phyloP scores from a whole-genome alignment of 495 filamentous ascomycete genomes.

The Sphaerosporella brunnea region DNA sequence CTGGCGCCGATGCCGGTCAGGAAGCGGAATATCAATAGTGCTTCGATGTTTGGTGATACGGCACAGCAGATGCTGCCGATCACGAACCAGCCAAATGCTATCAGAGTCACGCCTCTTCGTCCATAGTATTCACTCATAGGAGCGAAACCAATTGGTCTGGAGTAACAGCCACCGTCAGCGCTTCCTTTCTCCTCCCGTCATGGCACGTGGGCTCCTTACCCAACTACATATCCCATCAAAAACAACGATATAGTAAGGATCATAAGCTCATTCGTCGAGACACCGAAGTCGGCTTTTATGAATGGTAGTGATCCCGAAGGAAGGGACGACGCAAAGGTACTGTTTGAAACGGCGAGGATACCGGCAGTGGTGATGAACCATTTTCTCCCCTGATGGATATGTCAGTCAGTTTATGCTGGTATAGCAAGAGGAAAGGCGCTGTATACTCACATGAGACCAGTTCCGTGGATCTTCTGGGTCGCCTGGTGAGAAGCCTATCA shows the following conservation, averaged over 20 bases:
- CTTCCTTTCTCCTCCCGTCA: too few relatives aligned
- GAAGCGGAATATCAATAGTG: conserved; percentile 35
- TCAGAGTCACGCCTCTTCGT: conserved; percentile 4
- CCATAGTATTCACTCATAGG: conserved; percentile 39
- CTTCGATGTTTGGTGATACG: conserved; percentile 34
- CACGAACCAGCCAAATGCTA: conserved; percentile 25
- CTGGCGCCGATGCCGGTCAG: conserved; percentile 35
- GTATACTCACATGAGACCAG: conserved; percentile 30
- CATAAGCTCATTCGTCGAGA: conserved; percentile 30
- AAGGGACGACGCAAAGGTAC: conserved; percentile 36
- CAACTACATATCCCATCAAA: conserved; percentile 35
- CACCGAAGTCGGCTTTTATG: conserved; percentile 31
- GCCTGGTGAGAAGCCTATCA: conserved; percentile 28
- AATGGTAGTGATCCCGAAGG: conserved; percentile 33
- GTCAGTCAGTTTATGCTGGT: conserved; percentile 2
- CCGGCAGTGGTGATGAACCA: conserved; percentile 32
- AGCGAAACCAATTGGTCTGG: conserved; percentile 35
- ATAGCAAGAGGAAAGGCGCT: too few relatives aligned
- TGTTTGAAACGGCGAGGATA: conserved; percentile 35
- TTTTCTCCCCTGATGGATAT: conserved; percentile 16
- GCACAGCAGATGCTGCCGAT: conserved; percentile 37
- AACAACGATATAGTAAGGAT: conserved; percentile 37
- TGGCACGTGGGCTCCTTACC: too few relatives aligned
- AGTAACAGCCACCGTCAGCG: too few relatives aligned
- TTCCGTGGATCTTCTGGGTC: conserved; percentile 38